Percentiles rank a stretch among this genome's conserved stretches.
These are phyloP conservation scores for Microglena sp. DNA, from an alignment of 139 green algal genomes.

Conservation along the genomic window DNA sequence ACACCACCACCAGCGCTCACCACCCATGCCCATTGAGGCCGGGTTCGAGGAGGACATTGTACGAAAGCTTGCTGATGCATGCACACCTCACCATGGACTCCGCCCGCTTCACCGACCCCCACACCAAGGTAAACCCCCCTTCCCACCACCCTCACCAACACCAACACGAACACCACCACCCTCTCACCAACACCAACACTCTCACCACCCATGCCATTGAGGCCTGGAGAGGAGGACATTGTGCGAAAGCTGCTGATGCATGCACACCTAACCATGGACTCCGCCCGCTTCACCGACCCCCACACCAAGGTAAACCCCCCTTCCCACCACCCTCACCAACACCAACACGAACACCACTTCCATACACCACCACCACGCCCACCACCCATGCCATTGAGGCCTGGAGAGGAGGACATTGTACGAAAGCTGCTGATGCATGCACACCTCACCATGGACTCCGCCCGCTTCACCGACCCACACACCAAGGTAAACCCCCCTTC, in stretches of 20 bases:
- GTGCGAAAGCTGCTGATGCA: conserved; percentile 58
- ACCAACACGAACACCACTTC: too few species aligned
- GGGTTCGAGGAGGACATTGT: too few species aligned
- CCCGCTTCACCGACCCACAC: conserved; percentile 79
- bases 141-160: too few species aligned
- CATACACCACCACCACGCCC: too few species aligned
- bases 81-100: too few species aligned
- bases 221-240: conserved; percentile 74
- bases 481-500: conserved; percentile 90
- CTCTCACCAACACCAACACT: not conserved
- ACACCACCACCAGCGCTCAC: too few species aligned
- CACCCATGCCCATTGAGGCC: too few species aligned
- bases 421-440: conserved; percentile 63
- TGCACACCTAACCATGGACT: conserved; percentile 63
- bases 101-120: conserved; percentile 70
- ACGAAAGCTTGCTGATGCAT: too few species aligned
- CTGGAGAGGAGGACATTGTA: conserved; percentile 70
- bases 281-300: conserved; percentile 72
- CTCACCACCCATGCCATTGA: conserved; percentile 71
- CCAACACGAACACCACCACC: not conserved
- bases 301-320: conserved; percentile 78
- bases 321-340: too few species aligned
- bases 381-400: conserved; percentile 80
- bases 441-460: conserved; percentile 62
- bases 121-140: conserved; percentile 84